Base-by-base conservation (phyloP, 306 rosid species). In the Sicyos edulis region DNA sequence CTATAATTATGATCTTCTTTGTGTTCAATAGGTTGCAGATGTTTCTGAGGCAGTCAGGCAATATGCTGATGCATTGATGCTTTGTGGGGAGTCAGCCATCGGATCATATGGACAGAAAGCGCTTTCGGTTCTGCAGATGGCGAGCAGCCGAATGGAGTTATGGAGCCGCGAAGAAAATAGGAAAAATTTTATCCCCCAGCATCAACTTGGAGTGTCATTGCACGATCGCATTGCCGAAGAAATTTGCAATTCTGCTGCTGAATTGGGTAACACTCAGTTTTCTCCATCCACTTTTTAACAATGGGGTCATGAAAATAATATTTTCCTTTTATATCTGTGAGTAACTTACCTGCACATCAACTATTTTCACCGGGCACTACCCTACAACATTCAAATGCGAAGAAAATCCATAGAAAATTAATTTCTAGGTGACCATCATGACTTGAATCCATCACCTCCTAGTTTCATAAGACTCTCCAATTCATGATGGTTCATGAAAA, bases 21-120 rank as follows among this genome's bases (percentile, higher is more conserved):
- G 74, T 83, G 80, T 55, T 52, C 62, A 55, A 61, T 65, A 91
- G 97, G 96, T 92, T 80, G 97, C 96, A 44, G 96, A 92, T 83
- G 83, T 92, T 83, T 92, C 97, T 17, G 95, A 92, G 80, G 97
- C 89, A 42, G 92, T 89, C 54, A 80, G 92, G 51, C 97, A 89
- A 74, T 85, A 82, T 65, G 95, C 96, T 2, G 96, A 92, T 68
- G 97, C 92, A 54, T 84, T 92, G 84, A 92, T 89, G 97, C 79
- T 92, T 68, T 86, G 87, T 17, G 95, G 95, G 3, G 97, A 92
- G 81, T 89, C 97, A 61, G 96, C 97, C 37, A 89, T 92, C 71
- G 96, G 97, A 56, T 81, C 77, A 73, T 82, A 68, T 61, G 95
- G 92, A 60, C 86, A 78, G 63, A 92, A 92, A 80, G 95, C 97